phyloP scores from a whole-genome alignment of 805 yeast species.

The Hanseniaspora jakobsenii region DNA sequence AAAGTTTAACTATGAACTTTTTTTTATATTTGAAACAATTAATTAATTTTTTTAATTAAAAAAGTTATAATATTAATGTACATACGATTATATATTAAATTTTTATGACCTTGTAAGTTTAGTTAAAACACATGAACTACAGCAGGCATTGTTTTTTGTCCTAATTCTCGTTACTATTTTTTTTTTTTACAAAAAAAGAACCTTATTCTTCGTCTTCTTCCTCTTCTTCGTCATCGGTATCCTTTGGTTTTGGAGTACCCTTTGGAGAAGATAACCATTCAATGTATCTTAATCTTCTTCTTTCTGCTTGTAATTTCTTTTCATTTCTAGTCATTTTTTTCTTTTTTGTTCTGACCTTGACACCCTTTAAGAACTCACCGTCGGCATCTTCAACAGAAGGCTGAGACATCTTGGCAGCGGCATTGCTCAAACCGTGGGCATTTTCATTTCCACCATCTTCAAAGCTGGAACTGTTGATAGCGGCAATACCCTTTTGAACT shows the following conservation, averaged over 20 bases:
- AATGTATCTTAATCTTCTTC: conserved; percentile 86
- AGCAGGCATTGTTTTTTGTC: too few species aligned
- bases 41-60: too few species aligned
- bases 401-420: conserved; percentile 35
- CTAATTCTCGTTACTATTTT: too few species aligned
- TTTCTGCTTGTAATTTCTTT: conserved; percentile 77
- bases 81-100: too few species aligned
- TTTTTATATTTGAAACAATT: too few species aligned
- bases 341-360: conserved; percentile 84
- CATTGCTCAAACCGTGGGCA: conserved; percentile 38
- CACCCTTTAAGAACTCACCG: conserved; percentile 89
- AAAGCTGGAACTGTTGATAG: conserved; percentile 64
- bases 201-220: conserved; percentile 17
- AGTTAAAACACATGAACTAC: too few species aligned
- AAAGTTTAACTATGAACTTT: background rate
- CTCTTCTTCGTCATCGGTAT: conserved; percentile 73
- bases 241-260: conserved; percentile 92
- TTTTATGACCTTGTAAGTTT: too few species aligned
- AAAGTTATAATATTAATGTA: too few species aligned
- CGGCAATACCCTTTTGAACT: conserved; percentile 69
- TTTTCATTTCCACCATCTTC: conserved; percentile 59
- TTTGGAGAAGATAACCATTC: conserved; percentile 94
- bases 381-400: conserved; percentile 35
- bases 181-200: background rate
- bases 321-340: conserved; percentile 97